A percentile compares a stretch with the other conserved stretches of the same genome.
Evolutionary conservation across 352 stramenopile genomes (phyloP).

Genomic region (Pythium chondricola): DNA sequence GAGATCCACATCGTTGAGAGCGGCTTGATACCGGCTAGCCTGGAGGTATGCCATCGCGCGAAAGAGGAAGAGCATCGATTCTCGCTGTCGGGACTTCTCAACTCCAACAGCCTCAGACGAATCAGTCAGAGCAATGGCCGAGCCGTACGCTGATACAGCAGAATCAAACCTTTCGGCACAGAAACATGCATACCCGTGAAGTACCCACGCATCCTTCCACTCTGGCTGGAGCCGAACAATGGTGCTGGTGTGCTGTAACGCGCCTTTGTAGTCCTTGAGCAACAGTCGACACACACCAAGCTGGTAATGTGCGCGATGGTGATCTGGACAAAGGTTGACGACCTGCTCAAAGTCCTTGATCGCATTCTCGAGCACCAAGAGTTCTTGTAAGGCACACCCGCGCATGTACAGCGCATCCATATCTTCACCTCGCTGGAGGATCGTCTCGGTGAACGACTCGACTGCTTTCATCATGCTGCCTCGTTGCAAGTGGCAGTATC

Average conservation of each 20-base stretch:
- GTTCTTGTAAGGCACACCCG: conserved; percentile 42
- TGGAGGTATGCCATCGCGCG: conserved; percentile 31
- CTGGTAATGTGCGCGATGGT: conserved; percentile 32
- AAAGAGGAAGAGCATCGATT: conserved; percentile 32
- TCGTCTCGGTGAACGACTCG: conserved; percentile 36
- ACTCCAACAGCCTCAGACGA: neutral
- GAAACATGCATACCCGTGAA: conserved; percentile 40
- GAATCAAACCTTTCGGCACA: conserved; percentile 24
- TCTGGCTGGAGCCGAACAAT: conserved; percentile 27
- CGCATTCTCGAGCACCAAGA: conserved; percentile 33
- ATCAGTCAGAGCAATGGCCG: conserved; percentile 25
- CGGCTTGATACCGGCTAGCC: conserved; percentile 8
- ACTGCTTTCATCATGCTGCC: conserved; percentile 34
- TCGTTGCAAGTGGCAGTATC: conserved; percentile 42
- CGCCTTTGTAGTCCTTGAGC: conserved; percentile 24
- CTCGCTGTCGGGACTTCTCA: conserved; percentile 11
- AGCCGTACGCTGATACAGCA: conserved; percentile 29
- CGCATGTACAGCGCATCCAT: conserved; percentile 37
- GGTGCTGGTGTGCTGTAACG: conserved; percentile 21
- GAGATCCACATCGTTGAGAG: conserved; percentile 30
- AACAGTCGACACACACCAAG: conserved; percentile 32
- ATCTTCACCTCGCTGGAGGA: conserved; percentile 24
- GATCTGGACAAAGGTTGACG: conserved; percentile 11
- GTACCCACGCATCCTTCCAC: conserved; percentile 33
- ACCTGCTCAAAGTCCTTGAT: conserved; percentile 34